Evolutionary conservation across 1,139 yeast species (phyloP).

Genomic region (Sugiyamaella sp.): DNA sequence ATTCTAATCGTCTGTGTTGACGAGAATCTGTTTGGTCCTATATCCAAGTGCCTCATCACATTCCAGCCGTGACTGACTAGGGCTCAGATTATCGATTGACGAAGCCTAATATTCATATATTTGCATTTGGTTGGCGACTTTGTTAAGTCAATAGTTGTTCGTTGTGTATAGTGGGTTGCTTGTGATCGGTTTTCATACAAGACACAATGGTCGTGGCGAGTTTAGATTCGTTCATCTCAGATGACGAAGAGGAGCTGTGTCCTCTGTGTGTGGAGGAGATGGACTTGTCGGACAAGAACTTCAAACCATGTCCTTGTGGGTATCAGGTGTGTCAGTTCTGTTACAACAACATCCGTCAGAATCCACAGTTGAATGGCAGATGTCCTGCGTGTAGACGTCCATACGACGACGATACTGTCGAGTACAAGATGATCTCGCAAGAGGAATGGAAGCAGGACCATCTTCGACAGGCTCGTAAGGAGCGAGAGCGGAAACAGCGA

Average conservation of each 20-base stretch:
- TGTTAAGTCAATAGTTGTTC: background rate
- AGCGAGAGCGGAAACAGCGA: constrained; percentile 81
- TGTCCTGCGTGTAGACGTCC: constrained; percentile 98
- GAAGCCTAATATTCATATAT: too few relatives aligned
- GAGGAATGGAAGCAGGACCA: constrained; percentile 82
- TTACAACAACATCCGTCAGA: constrained; percentile 92
- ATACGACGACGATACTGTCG: constrained; percentile 91
- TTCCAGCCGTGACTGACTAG: too few relatives aligned
- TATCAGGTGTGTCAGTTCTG: constrained; percentile 98
- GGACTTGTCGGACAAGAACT: constrained; percentile 94
- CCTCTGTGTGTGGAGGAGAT: constrained; percentile 97
- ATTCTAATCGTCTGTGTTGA: background rate
- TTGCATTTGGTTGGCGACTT: background rate
- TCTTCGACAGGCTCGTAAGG: constrained; percentile 71
- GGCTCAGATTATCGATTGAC: too few relatives aligned
- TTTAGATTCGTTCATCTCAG: constrained; percentile 61
- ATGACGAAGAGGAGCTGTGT: constrained; percentile 80
- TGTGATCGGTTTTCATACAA: background rate
- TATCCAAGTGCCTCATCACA: too few relatives aligned
- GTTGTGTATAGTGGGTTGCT: background rate
- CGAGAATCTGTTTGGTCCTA: too few relatives aligned
- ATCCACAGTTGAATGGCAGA: constrained; percentile 91
- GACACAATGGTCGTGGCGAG: constrained; percentile 21
- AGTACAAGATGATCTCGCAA: constrained; percentile 76
- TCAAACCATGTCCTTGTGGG: constrained; percentile 99